phyloP scores from a whole-genome alignment of 768 basidiomycete species.

The Omphalotus guepiniiformis region DNA sequence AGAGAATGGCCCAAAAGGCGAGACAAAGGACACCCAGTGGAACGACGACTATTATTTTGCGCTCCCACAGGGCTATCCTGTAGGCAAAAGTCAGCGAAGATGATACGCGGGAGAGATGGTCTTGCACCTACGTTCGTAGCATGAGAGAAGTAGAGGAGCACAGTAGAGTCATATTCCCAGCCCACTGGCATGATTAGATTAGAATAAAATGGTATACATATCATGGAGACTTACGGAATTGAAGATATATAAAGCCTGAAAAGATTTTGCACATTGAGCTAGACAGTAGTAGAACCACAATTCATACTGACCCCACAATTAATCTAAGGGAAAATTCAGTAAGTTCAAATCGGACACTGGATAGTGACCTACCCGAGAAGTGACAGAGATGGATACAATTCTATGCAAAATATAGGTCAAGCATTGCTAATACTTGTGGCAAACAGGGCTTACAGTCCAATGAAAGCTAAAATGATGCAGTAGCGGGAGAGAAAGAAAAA shows the following conservation, averaged over 20 bases:
- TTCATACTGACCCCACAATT: conserved; percentile 49
- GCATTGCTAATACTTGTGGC: neutral
- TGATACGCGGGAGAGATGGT: conserved; percentile 5
- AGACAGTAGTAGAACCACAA: neutral
- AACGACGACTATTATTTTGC: conserved; percentile 43
- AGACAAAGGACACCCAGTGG: conserved; percentile 51
- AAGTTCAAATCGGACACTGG: neutral
- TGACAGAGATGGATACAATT: conserved; percentile 53
- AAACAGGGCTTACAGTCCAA: conserved; percentile 30
- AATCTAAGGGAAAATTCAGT: conserved; percentile 32
- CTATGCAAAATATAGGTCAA: conserved; percentile 26
- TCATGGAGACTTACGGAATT: conserved; percentile 47
- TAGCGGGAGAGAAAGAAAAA: conserved; percentile 72
- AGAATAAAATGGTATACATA: neutral
- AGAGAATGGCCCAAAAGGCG: conserved; percentile 63
- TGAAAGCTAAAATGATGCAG: conserved; percentile 61
- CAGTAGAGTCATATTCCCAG: conserved; percentile 63
- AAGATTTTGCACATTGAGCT: too few species aligned
- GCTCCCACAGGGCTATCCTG: conserved; percentile 71
- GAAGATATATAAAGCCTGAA: conserved; percentile 61
- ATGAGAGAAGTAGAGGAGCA: conserved; percentile 65
- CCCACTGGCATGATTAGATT: conserved; percentile 37
- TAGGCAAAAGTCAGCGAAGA: conserved; percentile 2
- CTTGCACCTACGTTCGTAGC: conserved; percentile 56
- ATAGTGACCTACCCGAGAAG: conserved; percentile 21